phyloP scores from a whole-genome alignment of 768 basidiomycete genomes.

The Lyophyllum decastes region DNA sequence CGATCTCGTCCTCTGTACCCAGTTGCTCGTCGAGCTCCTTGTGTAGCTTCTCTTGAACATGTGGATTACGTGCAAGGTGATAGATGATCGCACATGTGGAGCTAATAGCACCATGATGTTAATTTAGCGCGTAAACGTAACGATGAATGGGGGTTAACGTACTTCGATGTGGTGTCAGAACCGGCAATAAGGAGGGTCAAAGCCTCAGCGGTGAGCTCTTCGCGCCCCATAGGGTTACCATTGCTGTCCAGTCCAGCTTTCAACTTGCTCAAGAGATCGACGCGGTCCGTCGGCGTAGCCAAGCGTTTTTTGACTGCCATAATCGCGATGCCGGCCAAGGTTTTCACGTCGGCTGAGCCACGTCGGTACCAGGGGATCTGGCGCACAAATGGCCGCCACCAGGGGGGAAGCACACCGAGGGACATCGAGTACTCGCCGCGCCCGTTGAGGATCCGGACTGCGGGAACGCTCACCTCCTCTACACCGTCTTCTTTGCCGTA shows the following conservation, averaged over 20 bases:
- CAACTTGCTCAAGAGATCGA: conserved; percentile 81
- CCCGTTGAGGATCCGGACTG: conserved; percentile 83
- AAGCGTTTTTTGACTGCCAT: conserved; percentile 81
- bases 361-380: conserved; percentile 76
- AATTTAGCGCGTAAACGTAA: background rate
- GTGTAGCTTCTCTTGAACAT: conserved; percentile 70
- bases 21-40: conserved; percentile 71
- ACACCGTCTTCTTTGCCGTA: conserved; percentile 45
- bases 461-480: conserved; percentile 64
- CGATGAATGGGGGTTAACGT: conserved; percentile 19
- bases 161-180: conserved; percentile 94
- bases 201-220: conserved; percentile 88
- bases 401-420: conserved; percentile 75
- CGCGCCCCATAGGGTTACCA: conserved; percentile 79
- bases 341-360: conserved; percentile 65
- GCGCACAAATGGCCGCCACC: conserved; percentile 65
- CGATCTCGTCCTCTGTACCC: conserved; percentile 56
- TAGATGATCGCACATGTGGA: conserved; percentile 90
- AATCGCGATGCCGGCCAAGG: conserved; percentile 77
- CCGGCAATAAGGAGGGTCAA: conserved; percentile 86
- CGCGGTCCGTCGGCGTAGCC: conserved; percentile 65
- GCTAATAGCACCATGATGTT: conserved; percentile 35
- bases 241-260: conserved; percentile 74
- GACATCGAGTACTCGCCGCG: conserved; percentile 87
- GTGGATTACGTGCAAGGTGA: conserved; percentile 71